These are phyloP conservation scores for Phytophthora hybrid DNA, from an alignment of 352 stramenopile genomes.

Conservation along the genomic window DNA sequence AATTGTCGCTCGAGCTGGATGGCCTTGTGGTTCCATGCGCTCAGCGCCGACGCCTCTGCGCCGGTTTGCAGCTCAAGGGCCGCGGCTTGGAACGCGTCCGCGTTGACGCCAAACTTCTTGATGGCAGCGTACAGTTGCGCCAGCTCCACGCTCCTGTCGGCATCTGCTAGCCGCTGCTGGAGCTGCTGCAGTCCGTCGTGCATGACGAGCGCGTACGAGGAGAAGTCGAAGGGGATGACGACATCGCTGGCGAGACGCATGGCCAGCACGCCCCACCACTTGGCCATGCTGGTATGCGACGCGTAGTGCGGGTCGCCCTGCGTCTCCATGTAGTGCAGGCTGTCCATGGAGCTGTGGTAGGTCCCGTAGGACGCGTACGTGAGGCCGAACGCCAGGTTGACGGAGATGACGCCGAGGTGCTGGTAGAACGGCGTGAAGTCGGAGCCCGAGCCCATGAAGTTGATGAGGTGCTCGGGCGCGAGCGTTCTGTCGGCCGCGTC, in stretches of 20 bases:
- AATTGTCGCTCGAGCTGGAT: slow-evolving; percentile 43
- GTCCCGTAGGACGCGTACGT: slow-evolving; percentile 56
- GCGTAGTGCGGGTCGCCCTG: slow-evolving; percentile 63
- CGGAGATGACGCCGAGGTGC: slow-evolving; percentile 80
- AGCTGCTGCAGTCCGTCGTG: slow-evolving; percentile 37
- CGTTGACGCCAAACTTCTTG: slow-evolving; percentile 36
- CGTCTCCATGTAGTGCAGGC: slow-evolving; percentile 69
- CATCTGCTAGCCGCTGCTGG: slow-evolving; percentile 19
- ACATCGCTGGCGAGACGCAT: slow-evolving; percentile 53
- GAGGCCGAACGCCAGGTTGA: slow-evolving; percentile 71
- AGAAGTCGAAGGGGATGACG: slow-evolving; percentile 63
- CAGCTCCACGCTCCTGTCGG: slow-evolving; percentile 1
- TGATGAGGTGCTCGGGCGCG: slow-evolving; percentile 54
- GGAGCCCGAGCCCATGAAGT: slow-evolving; percentile 64
- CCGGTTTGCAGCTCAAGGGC: background rate
- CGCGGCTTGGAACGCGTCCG: slow-evolving; percentile 38
- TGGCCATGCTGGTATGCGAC: slow-evolving; percentile 51
- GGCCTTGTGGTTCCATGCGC: slow-evolving; percentile 9
- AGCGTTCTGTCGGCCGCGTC: slow-evolving; percentile 47
- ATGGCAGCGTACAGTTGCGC: slow-evolving; percentile 37
- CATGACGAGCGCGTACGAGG: slow-evolving; percentile 56
- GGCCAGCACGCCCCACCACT: slow-evolving; percentile 66
- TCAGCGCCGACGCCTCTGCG: background rate
- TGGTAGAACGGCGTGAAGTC: slow-evolving; percentile 89
- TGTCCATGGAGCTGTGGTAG: slow-evolving; percentile 91